Evolutionary conservation across 2,329 filamentous ascomycete species (phyloP).

Genomic region (Calcarisporium arbuscula): DNA sequence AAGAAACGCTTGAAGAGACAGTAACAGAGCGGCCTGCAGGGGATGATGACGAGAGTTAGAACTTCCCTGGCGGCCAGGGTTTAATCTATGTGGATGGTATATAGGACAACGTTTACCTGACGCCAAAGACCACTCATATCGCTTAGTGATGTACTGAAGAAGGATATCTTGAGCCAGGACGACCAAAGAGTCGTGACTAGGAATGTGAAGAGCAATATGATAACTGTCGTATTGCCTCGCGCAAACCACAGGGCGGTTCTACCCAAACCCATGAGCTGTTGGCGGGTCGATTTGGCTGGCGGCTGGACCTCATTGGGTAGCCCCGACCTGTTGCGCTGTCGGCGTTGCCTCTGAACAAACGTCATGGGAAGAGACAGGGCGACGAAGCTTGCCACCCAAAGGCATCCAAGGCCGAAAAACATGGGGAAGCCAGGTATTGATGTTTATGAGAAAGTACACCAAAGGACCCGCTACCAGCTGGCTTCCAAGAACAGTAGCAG

Average conservation of each 20-base stretch:
- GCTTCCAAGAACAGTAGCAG: slow-evolving; percentile 9
- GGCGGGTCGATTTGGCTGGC: too few species aligned
- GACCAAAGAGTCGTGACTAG: slow-evolving; percentile 8
- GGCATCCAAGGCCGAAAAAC: not conserved
- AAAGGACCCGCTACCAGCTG: slow-evolving; percentile 12
- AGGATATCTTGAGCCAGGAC: slow-evolving; percentile 11
- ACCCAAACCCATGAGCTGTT: too few species aligned
- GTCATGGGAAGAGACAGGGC: not conserved
- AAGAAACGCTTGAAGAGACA: slow-evolving; percentile 4
- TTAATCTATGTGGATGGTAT: too few species aligned
- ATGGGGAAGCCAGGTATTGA: slow-evolving; percentile 9
- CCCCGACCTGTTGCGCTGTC: too few species aligned
- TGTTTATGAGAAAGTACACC: slow-evolving; percentile 11
- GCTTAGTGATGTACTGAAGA: slow-evolving; percentile 11
- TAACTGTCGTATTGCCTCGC: not conserved
- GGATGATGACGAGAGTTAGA: too few species aligned
- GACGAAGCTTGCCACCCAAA: not conserved
- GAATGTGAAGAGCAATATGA: slow-evolving; percentile 4
- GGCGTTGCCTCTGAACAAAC: too few species aligned
- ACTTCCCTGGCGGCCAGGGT: too few species aligned
- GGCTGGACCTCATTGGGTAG: too few species aligned
- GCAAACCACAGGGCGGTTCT: too few species aligned
- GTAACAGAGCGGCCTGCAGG: slow-evolving; percentile 1
- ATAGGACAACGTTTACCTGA: too few species aligned
- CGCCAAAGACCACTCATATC: slow-evolving; percentile 11